Conservation (phyloP, 352 stramenopile species). For the Phytopythium sindhum region DNA sequence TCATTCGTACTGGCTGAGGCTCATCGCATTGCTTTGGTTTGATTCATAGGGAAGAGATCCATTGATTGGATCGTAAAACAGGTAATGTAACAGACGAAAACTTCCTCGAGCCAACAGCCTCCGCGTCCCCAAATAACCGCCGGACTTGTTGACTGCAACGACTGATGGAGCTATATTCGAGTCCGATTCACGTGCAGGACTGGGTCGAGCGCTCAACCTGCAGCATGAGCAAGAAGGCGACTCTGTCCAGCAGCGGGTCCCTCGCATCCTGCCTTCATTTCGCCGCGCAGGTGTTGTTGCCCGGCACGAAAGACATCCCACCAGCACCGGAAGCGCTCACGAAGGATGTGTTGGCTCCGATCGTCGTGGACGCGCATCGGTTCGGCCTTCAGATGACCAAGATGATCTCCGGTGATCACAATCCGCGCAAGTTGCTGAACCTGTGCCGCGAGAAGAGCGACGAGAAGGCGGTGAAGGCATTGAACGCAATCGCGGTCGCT, state of each 20-base stretch:
- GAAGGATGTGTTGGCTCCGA: slow-evolving; percentile 39
- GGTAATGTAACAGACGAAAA: not conserved
- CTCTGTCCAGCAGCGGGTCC: slow-evolving; percentile 21
- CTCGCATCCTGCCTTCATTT: slow-evolving; percentile 47
- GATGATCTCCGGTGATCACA: slow-evolving; percentile 1
- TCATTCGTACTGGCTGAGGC: too few species aligned
- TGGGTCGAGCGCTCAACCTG: not conserved
- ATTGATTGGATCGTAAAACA: not conserved
- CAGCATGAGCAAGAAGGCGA: slow-evolving; percentile 25
- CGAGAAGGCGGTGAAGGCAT: not conserved
- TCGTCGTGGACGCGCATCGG: slow-evolving; percentile 56
- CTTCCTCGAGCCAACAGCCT: too few species aligned
- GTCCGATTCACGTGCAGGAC: not conserved
- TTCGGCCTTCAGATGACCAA: slow-evolving; percentile 37
- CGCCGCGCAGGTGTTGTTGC: slow-evolving; percentile 28
- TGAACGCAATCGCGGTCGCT: slow-evolving; percentile 24
- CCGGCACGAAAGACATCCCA: slow-evolving; percentile 1
- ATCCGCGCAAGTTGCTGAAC: slow-evolving; percentile 28
- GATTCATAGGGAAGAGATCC: not conserved
- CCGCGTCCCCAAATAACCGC: not conserved
- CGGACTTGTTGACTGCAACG: not conserved
- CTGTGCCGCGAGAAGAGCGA: slow-evolving; percentile 7
- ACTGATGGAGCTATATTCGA: not conserved
- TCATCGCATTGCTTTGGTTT: too few species aligned
- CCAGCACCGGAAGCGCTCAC: slow-evolving; percentile 31